Percentiles rank a stretch among this genome's conserved stretches.
These are phyloP conservation scores for Fusarium irregulare DNA, from an alignment of 2,329 filamentous ascomycete genomes.

Conservation along the genomic window DNA sequence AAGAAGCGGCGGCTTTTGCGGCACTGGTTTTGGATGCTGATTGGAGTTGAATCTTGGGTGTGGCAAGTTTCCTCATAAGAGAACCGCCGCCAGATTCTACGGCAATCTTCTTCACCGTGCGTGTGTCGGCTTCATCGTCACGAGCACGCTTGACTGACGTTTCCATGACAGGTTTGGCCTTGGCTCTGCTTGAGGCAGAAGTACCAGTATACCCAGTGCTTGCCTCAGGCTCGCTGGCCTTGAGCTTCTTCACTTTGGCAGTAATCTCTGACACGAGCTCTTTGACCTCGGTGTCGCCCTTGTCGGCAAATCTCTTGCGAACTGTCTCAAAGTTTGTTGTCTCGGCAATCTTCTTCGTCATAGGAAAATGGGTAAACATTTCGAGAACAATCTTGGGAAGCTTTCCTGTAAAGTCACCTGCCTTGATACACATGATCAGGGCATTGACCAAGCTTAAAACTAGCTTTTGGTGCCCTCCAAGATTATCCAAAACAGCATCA, in stretches of 20 bases:
- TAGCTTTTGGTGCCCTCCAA: slow-evolving; percentile 68
- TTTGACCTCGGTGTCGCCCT: slow-evolving; percentile 73
- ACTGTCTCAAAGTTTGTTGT: slow-evolving; percentile 75
- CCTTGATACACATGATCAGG: slow-evolving; percentile 65
- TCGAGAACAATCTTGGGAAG: slow-evolving; percentile 67
- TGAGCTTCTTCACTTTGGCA: slow-evolving; percentile 58
- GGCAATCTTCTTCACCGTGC: slow-evolving; percentile 57
- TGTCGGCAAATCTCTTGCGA: slow-evolving; percentile 70
- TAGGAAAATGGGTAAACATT: slow-evolving; percentile 71
- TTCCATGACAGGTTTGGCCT: slow-evolving; percentile 49
- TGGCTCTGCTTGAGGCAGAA: slow-evolving; percentile 54
- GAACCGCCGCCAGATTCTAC: slow-evolving; percentile 53
- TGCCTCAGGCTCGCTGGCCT: slow-evolving; percentile 49
- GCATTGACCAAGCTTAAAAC: slow-evolving; percentile 65
- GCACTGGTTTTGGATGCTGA: slow-evolving; percentile 47
- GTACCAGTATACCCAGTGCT: slow-evolving; percentile 55
- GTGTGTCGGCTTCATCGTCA: slow-evolving; percentile 55
- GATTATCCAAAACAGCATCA: slow-evolving; percentile 65
- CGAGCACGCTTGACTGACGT: slow-evolving; percentile 52
- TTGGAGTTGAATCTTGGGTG: slow-evolving; percentile 50
- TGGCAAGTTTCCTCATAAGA: slow-evolving; percentile 56
- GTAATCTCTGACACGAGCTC: slow-evolving; percentile 69
- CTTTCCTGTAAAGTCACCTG: slow-evolving; percentile 63
- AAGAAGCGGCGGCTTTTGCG: slow-evolving; percentile 48
- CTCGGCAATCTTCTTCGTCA: slow-evolving; percentile 70